Evolutionary conservation across 1,284 basidiomycete species (phyloP).

Genomic region (Phylloporus gajari): DNA sequence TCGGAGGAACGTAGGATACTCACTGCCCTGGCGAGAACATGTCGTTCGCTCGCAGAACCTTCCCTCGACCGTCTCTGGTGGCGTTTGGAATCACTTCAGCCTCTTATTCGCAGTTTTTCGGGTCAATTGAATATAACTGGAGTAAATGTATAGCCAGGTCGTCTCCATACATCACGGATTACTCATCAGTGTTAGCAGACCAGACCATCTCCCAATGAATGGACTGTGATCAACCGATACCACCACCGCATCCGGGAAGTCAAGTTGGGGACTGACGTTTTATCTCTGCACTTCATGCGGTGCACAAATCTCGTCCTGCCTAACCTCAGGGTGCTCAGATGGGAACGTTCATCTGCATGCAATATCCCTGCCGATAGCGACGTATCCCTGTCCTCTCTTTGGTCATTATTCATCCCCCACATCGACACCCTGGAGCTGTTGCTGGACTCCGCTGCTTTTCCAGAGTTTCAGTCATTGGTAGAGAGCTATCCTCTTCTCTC

Average conservation of each 20-base stretch:
- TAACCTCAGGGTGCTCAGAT: conserved; percentile 1
- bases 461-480: no score
- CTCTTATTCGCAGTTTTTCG: conserved; percentile 6
- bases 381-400: not conserved
- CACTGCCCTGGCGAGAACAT: not conserved
- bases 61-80: conserved; percentile 55
- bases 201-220: no score
- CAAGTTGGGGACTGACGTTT: not conserved
- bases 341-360: not conserved
- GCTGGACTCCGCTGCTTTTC: no score
- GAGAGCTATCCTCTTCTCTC: no score
- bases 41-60: not conserved
- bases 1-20: not conserved
- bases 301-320: not conserved
- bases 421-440: no score
- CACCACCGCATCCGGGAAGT: conserved; percentile 1
- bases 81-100: conserved; percentile 13
- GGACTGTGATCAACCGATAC: not conserved
- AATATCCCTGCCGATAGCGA: not conserved
- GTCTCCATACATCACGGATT: no score
- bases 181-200: no score
- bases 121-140: not conserved
- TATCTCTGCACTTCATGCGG: conserved; percentile 1
- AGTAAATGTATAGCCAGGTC: not conserved
- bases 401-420: not conserved